Percentiles rank a stretch among this genome's conserved stretches.
Evolutionary conservation across 441 rosid genomes (phyloP).

Genomic region (Mallotus repandus): DNA sequence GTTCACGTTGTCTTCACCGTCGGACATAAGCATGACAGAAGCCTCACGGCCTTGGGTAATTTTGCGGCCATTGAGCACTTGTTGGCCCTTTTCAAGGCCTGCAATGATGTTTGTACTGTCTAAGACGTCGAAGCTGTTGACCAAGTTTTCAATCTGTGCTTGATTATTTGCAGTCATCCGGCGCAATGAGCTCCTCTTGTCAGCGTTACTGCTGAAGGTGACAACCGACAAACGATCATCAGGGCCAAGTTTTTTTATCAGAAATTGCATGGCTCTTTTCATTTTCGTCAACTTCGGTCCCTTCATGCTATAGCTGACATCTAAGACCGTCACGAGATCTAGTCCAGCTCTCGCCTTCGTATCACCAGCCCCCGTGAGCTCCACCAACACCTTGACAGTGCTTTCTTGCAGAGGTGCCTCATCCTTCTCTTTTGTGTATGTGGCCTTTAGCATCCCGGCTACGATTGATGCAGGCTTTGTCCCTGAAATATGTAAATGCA

Average conservation of each 20-base stretch:
- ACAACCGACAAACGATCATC: conserved; percentile 5
- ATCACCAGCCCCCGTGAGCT: background rate
- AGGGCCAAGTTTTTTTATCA: conserved; percentile 9
- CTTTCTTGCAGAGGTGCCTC: background rate
- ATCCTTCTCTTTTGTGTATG: background rate
- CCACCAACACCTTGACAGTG: background rate
- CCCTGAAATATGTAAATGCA: background rate
- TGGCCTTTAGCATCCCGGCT: background rate
- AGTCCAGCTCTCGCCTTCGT: background rate
- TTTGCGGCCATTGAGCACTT: background rate
- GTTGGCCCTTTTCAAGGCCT: background rate
- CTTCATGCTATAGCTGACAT: background rate
- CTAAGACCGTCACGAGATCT: conserved; percentile 8
- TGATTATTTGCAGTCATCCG: background rate
- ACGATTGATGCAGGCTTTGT: conserved; percentile 1
- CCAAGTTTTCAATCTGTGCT: background rate
- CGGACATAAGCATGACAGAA: conserved; percentile 10
- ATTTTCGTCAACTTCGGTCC: background rate
- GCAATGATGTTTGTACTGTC: background rate
- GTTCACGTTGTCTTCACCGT: background rate
- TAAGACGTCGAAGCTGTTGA: background rate
- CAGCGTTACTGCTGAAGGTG: background rate
- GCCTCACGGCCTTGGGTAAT: background rate
- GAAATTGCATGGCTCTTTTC: conserved; percentile 8
- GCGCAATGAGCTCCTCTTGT: background rate